These are phyloP conservation scores for Coelastrella sp. DNA, from an alignment of 139 green algal genomes.

Conservation along the genomic window DNA sequence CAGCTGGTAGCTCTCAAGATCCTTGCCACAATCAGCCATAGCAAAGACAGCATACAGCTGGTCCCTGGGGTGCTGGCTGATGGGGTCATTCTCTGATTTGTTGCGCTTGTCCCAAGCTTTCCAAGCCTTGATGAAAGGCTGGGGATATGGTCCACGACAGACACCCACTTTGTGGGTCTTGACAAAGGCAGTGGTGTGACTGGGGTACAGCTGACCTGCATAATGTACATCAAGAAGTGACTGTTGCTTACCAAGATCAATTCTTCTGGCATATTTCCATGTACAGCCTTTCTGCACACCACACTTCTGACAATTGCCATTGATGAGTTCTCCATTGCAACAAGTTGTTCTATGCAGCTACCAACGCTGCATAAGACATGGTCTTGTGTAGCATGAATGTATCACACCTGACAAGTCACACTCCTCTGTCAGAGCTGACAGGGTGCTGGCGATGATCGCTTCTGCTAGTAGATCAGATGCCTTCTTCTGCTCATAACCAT, in stretches of 20 bases:
- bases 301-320: too few relatives aligned
- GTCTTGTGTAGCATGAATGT: neutral
- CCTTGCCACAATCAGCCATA: constrained; percentile 82
- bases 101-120: constrained; percentile 49
- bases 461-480: constrained; percentile 84
- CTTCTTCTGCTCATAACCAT: constrained; percentile 82
- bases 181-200: constrained; percentile 81
- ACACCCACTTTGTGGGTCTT: constrained; percentile 74
- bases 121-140: constrained; percentile 65
- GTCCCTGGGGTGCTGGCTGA: constrained; percentile 43
- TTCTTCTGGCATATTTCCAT: too few relatives aligned
- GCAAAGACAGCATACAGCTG: constrained; percentile 75
- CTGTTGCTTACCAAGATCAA: too few relatives aligned
- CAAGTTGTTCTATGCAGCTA: neutral
- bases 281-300: too few relatives aligned
- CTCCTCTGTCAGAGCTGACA: constrained; percentile 68
- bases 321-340: too few relatives aligned
- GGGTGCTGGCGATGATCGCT: constrained; percentile 74
- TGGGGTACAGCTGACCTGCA: constrained; percentile 43
- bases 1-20: constrained; percentile 91
- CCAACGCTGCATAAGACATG: neutral
- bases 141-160: constrained; percentile 63
- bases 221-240: neutral
- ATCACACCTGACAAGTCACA: neutral
- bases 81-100: constrained; percentile 43